Conservation (phyloP, 495 filamentous ascomycete genomes). For the Lasiosphaeria miniovina region DNA sequence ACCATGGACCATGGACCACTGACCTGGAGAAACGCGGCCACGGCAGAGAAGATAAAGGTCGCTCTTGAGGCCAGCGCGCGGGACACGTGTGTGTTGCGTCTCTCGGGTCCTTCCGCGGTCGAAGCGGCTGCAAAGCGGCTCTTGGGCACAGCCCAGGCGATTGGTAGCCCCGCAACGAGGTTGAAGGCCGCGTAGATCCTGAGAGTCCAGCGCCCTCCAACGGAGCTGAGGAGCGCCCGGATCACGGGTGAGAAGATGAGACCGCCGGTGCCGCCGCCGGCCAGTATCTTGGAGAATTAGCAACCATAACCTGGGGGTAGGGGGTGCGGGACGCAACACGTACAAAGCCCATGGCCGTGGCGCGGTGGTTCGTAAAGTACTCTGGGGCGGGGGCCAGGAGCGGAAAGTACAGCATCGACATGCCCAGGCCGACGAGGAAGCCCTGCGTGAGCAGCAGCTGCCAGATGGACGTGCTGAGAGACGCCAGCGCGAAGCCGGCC, state of each 20-base stretch:
- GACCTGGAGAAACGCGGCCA: constrained; percentile 43
- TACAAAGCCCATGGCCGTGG: constrained; percentile 47
- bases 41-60: constrained; percentile 40
- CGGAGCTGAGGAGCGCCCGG: constrained; percentile 43
- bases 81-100: constrained; percentile 41
- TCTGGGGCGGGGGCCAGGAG: constrained; percentile 45
- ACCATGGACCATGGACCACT: too few relatives aligned
- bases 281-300: constrained; percentile 29
- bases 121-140: constrained; percentile 29
- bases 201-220: constrained; percentile 55
- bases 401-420: constrained; percentile 49
- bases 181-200: constrained; percentile 47
- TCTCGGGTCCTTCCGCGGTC: constrained; percentile 13
- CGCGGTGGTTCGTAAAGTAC: constrained; percentile 48
- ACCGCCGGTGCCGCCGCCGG: constrained; percentile 44
- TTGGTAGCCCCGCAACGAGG: constrained; percentile 42
- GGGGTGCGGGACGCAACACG: constrained; percentile 1
- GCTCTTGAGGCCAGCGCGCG: constrained; percentile 37
- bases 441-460: constrained; percentile 51
- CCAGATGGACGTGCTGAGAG: constrained; percentile 37
- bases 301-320: not conserved
- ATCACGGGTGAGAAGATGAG: constrained; percentile 46
- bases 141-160: constrained; percentile 44
- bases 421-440: constrained; percentile 45
- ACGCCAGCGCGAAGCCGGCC: constrained; percentile 36